phyloP scores from a whole-genome alignment of 2,329 filamentous ascomycete genomes.

The Botryosphaeria dothidea region DNA sequence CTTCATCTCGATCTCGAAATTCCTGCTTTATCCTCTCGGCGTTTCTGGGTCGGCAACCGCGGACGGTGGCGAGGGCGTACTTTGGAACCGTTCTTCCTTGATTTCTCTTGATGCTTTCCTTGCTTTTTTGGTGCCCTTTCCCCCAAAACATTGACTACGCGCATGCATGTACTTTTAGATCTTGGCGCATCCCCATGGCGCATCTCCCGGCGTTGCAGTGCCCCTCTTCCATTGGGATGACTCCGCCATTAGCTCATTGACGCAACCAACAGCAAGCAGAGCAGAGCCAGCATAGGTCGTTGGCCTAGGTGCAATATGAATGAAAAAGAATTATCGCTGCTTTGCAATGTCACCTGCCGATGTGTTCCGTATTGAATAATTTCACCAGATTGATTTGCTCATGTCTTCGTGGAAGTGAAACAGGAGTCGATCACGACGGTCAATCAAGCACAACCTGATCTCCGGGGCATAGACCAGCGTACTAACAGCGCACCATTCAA shows the following conservation, averaged over 20 bases:
- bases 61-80: conserved; percentile 12
- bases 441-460: conserved; percentile 9
- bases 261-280: conserved; percentile 5
- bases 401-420: conserved; percentile 3
- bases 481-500: not conserved
- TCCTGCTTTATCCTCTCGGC: conserved; percentile 15
- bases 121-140: conserved; percentile 10
- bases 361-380: conserved; percentile 8
- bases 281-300: not conserved
- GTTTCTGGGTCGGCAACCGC: conserved; percentile 4
- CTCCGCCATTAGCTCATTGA: conserved; percentile 1
- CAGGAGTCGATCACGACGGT: conserved; percentile 13
- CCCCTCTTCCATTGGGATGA: not conserved
- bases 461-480: not conserved
- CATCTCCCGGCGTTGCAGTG: conserved; percentile 13
- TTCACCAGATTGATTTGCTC: conserved; percentile 5
- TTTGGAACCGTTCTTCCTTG: conserved; percentile 9
- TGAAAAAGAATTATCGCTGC: conserved; percentile 10
- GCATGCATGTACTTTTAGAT: conserved; percentile 20
- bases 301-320: not conserved
- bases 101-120: conserved; percentile 15
- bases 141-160: conserved; percentile 17
- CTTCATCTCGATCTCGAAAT: conserved; percentile 13
- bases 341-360: not conserved
- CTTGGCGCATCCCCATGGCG: conserved; percentile 10